These are phyloP conservation scores for Daedaleopsis sinensis DNA, from an alignment of 768 basidiomycete species.

Conservation along the genomic window DNA sequence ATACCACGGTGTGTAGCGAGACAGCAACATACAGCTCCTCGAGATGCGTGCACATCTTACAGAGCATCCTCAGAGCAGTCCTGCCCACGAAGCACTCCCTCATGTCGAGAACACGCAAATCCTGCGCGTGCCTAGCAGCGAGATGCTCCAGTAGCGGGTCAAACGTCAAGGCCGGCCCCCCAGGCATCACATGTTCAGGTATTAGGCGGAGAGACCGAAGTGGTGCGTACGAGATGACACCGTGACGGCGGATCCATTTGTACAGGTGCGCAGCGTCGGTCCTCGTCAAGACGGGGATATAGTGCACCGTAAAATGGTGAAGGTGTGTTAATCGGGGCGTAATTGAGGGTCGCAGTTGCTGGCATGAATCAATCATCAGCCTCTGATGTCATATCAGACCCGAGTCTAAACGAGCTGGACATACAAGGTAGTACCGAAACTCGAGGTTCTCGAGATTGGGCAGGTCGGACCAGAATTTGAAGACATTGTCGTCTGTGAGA, in stretches of 20 bases:
- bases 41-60: conserved; percentile 35
- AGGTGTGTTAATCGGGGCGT: conserved; percentile 29
- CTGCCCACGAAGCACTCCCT: conserved; percentile 33
- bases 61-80: conserved; percentile 31
- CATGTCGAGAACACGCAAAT: conserved; percentile 39
- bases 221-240: conserved; percentile 37
- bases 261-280: conserved; percentile 36
- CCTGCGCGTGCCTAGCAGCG: conserved; percentile 34
- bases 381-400: neutral
- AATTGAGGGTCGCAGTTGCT: conserved; percentile 40
- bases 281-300: conserved; percentile 24
- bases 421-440: conserved; percentile 55
- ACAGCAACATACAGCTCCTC: conserved; percentile 41
- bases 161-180: conserved; percentile 30
- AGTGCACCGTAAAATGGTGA: conserved; percentile 36
- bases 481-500: conserved; percentile 54
- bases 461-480: conserved; percentile 47
- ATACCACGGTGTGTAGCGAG: conserved; percentile 37
- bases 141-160: conserved; percentile 45
- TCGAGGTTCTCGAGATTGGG: conserved; percentile 41
- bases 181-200: conserved; percentile 29
- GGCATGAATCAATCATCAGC: conserved; percentile 30
- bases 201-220: conserved; percentile 37
- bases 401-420: conserved; percentile 15
- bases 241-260: conserved; percentile 47